A percentile compares a stretch with the other conserved stretches of the same genome.
These are phyloP conservation scores for Naganishia friedmannii DNA, from an alignment of 768 basidiomycete genomes.

Conservation along the genomic window DNA sequence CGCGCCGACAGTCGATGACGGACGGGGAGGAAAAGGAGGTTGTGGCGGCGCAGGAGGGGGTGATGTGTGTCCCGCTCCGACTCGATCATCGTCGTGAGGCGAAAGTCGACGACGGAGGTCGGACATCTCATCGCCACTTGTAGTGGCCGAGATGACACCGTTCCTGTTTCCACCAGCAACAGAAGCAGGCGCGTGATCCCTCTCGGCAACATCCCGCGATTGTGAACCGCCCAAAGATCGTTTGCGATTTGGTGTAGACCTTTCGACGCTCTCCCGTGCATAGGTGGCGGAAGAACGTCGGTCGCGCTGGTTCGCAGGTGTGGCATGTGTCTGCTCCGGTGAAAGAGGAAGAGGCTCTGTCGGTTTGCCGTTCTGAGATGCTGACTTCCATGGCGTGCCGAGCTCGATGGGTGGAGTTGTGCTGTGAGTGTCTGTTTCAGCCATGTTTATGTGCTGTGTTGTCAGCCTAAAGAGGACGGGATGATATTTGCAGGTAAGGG, in stretches of 20 bases:
- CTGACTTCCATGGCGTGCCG: background rate
- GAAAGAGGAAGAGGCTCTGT: background rate
- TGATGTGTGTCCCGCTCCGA: background rate
- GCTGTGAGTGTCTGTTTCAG: background rate
- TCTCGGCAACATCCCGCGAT: background rate
- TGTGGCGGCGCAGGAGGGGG: background rate
- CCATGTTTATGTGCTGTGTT: background rate
- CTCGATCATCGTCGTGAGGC: background rate
- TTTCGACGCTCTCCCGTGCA: background rate
- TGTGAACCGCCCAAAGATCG: background rate
- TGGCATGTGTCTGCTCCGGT: background rate
- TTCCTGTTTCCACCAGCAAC: background rate
- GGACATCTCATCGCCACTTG: background rate
- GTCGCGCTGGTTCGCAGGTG: background rate
- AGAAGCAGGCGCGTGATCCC: too few relatives aligned
- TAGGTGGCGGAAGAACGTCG: background rate
- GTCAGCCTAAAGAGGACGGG: background rate
- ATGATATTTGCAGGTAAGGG: background rate
- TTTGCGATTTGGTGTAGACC: background rate
- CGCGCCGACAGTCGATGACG: background rate
- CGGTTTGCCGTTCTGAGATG: background rate
- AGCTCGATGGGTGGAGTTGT: slow-evolving; percentile 7
- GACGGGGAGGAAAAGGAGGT: background rate
- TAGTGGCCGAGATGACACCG: background rate
- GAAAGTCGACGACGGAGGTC: background rate